Evolutionary conservation across 2,329 filamentous ascomycete species (phyloP).

Genomic region (Trichophyton benhamiae): DNA sequence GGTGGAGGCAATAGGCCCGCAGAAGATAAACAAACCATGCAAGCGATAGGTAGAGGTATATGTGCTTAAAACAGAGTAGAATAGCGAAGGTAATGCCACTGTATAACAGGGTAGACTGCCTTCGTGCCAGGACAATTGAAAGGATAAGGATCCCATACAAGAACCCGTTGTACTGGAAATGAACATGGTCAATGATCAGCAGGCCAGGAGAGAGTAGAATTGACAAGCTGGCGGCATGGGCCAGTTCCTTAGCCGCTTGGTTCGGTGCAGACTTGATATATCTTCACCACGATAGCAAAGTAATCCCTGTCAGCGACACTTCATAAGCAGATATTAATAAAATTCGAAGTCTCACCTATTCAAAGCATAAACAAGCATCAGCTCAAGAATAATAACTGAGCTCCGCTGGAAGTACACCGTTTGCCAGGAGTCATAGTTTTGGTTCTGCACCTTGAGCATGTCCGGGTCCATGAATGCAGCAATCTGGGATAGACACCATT

Average conservation of each 20-base stretch:
- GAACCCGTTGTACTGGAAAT: constrained; percentile 98
- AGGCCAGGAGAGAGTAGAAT: constrained; percentile 84
- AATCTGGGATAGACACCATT: constrained; percentile 77
- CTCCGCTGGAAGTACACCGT: constrained; percentile 84
- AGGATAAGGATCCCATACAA: constrained; percentile 83
- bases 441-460: constrained; percentile 70
- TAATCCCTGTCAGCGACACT: background rate
- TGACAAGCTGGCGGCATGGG: constrained; percentile 77
- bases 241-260: constrained; percentile 53
- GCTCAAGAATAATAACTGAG: constrained; percentile 76
- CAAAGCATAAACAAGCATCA: constrained; percentile 72
- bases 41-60: constrained; percentile 90
- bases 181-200: constrained; percentile 94
- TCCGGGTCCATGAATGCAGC: constrained; percentile 64
- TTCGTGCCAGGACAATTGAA: constrained; percentile 71
- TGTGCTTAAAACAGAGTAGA: constrained; percentile 90
- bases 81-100: constrained; percentile 76
- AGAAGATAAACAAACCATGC: constrained; percentile 92
- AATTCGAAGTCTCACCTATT: constrained; percentile 45
- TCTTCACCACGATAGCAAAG: constrained; percentile 31
- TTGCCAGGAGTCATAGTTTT: constrained; percentile 83
- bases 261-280: constrained; percentile 61
- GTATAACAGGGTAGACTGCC: constrained; percentile 58
- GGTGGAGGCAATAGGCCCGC: constrained; percentile 74
- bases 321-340: background rate